phyloP scores from a whole-genome alignment of 768 basidiomycete species.

The Tulasnella sp. region DNA sequence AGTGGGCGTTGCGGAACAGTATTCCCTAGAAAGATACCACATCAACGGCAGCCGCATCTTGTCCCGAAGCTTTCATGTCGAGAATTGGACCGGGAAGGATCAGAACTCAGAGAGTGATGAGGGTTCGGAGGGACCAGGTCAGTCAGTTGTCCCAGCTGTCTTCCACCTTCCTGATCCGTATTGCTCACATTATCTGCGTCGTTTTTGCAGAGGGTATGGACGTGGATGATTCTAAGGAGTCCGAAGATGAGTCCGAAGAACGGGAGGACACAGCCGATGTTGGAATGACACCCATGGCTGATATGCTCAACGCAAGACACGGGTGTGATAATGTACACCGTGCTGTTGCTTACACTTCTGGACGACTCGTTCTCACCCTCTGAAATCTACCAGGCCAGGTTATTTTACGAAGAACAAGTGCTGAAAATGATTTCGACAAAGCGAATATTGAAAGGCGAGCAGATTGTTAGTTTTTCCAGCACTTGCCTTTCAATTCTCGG shows the following conservation, averaged over 20 bases:
- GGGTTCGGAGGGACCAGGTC: slow-evolving; percentile 42
- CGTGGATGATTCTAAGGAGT: neutral
- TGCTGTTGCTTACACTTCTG: neutral
- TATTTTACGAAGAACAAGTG: slow-evolving; percentile 74
- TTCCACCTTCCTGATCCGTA: slow-evolving; percentile 40
- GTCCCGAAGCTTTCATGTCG: slow-evolving; percentile 88
- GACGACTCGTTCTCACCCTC: slow-evolving; percentile 29
- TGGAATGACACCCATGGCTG: slow-evolving; percentile 95
- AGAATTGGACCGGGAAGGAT: slow-evolving; percentile 51
- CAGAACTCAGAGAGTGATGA: slow-evolving; percentile 44
- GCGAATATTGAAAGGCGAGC: slow-evolving; percentile 72
- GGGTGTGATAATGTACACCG: slow-evolving; percentile 77
- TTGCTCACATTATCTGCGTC: slow-evolving; percentile 32
- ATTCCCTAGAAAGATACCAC: slow-evolving; percentile 77
- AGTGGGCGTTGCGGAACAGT: slow-evolving; percentile 52
- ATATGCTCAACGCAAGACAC: slow-evolving; percentile 90
- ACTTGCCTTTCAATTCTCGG: neutral
- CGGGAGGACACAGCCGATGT: slow-evolving; percentile 51
- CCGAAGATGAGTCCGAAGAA: slow-evolving; percentile 35
- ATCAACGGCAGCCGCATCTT: slow-evolving; percentile 89
- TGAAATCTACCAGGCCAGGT: slow-evolving; percentile 61
- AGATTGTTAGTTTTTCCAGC: slow-evolving; percentile 65
- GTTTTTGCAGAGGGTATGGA: neutral
- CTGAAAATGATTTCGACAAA: slow-evolving; percentile 84
- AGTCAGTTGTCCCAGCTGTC: slow-evolving; percentile 25